Base-by-base conservation (phyloP, 768 basidiomycete genomes). In the Phanerochaete sordida region DNA sequence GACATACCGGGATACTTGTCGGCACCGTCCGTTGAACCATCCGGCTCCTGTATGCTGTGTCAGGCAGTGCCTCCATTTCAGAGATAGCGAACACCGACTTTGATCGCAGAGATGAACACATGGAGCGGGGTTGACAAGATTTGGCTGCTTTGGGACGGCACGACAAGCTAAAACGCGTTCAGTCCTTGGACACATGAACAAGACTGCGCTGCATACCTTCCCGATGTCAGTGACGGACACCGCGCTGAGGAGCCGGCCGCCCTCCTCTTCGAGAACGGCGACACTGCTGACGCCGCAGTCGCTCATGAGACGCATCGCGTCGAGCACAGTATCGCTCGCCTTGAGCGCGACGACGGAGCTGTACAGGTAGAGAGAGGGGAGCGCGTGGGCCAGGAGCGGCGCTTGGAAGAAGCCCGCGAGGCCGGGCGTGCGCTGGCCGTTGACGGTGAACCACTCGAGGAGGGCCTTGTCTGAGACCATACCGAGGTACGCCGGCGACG, bases 231-330 rank as follows among this genome's bases (percentile, higher is more conserved):
- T 92, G 4, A 91, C 91, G 68, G 88, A 91, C 37, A 92, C 85
- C 2, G 89, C 88, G 60, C 91, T 90, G 57, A 90, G 71, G 57
- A 93, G 71, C 47, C 73, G 78, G 3, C 87, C 84, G 2, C 70
- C 77, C 30, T 84, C 84, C 50, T 87, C 85, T 48, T 90, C 87
- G 4, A 90, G 69, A 3, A 93, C 87, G 16, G 91, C 91, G 47
- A 92, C 78, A 65, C 88, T 91, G 68, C 90, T 91, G 26, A 93
- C 90, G 24, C 91, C 91, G 67, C 88, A 82, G 61, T 91, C 89
- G 65, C 89, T 91, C 91, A 93, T 92, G 28, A 89, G 76, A 60
- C 79, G 84, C 91, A 93, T 93, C 5, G 90, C 90, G 69, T 91
- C 87, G 52, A 92, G 75, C 26, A 92, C 86, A 21, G 81, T 80